Base-by-base conservation (phyloP, 1,284 basidiomycete genomes). In the Earliella scabrosa region DNA sequence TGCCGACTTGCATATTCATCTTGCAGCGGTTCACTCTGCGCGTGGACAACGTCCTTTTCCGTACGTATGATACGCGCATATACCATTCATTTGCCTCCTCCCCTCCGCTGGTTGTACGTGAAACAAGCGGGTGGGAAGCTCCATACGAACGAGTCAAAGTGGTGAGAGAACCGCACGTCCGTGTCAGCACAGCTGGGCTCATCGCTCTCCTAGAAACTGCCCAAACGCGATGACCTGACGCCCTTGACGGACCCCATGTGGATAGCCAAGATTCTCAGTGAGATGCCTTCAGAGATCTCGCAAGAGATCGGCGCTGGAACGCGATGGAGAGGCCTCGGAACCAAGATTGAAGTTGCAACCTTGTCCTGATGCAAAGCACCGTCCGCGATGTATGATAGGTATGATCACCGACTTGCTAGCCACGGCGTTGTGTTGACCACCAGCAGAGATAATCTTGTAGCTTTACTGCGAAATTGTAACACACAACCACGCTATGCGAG, bases 1-100 rank as follows among this genome's bases (percentile, higher is more conserved):
- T 99, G 96, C 95, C 97, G 0, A 90, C 88, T n/a, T 97, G 91
- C 47, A 82, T 98, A 63, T 97, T 98, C 73, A 86, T 98, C 59
- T 85, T 99, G 9, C 83, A 88, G 1, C 84, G 97, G 7, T 94
- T 98, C 72, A 95, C 93, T n/a, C 79, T 99, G 4, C 86, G 97
- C 20, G 95, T 99, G 45, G 97, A 99, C 72, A 85, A 92, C 54
- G 97, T 99, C 39, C 82, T 98, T 38, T 99, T 99, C 76, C 83
- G 97, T 38, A 84, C 88, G 35, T 89, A 86, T 65, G 97, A 99
- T 66, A 96, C 95, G 0, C 82, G 97, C 36, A 77, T 98, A 59
- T 99, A 93, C 68, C 92, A 96, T 69, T 87, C 89, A 1, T 95
- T 98, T 63, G 48, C 75, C 0, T 85, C 83, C 3, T 70, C 69